Conservation (phyloP, 441 rosid species). For the Eutrema salsugineum region DNA sequence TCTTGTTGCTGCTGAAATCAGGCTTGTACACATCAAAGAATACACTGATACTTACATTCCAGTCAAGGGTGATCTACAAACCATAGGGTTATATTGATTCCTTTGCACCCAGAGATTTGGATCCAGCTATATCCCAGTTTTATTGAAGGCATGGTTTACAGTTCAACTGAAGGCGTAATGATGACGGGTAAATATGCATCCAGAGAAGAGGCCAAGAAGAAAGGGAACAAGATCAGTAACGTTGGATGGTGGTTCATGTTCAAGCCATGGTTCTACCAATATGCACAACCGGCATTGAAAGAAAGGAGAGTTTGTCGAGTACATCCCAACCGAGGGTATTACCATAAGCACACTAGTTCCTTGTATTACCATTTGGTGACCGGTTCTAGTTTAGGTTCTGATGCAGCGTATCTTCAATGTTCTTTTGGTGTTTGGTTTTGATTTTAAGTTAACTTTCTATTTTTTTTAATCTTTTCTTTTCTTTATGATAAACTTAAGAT, state of each 20-base stretch:
- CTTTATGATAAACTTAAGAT: too few relatives aligned
- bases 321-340: constrained; percentile 86
- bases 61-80: constrained; percentile 51
- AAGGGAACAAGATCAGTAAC: constrained; percentile 67
- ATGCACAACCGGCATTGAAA: constrained; percentile 68
- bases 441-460: too few relatives aligned
- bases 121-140: constrained; percentile 71
- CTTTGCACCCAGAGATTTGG: constrained; percentile 75
- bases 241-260: constrained; percentile 97
- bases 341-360: constrained; percentile 89
- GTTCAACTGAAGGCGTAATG: constrained; percentile 65
- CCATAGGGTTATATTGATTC: constrained; percentile 64
- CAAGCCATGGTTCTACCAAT: constrained; percentile 94
- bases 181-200: constrained; percentile 85
- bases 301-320: constrained; percentile 83
- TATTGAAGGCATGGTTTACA: constrained; percentile 77
- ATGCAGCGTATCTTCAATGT: too few relatives aligned
- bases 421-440: too few relatives aligned
- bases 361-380: constrained; percentile 90
- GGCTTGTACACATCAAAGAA: constrained; percentile 71
- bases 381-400: constrained; percentile 93
- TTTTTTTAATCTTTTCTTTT: too few relatives aligned
- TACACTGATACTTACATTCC: constrained; percentile 88
- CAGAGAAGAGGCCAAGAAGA: constrained; percentile 76
- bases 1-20: constrained; percentile 85